Percentiles rank a stretch among this genome's conserved stretches.
These are phyloP conservation scores for Geoglossum cookeanum DNA, from an alignment of 2,329 filamentous ascomycete genomes.

Conservation along the genomic window DNA sequence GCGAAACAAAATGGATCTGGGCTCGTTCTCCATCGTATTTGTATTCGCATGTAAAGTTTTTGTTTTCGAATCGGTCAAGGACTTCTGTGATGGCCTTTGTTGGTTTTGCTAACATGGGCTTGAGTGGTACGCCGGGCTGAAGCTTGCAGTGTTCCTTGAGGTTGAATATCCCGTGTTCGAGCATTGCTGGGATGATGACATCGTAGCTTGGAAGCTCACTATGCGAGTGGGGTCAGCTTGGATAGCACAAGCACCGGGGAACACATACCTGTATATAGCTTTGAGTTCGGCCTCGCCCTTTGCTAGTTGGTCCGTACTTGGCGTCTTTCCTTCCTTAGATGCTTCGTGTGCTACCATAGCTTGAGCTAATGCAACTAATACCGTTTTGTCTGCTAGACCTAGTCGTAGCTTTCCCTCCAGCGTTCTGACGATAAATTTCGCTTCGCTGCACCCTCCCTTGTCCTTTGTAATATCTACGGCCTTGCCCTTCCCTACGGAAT, in stretches of 20 bases:
- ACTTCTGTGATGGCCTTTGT: constrained; percentile 98
- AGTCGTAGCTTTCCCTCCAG: constrained; percentile 86
- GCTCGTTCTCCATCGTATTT: constrained; percentile 97
- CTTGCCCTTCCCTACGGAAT: constrained; percentile 46
- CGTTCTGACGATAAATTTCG: constrained; percentile 84
- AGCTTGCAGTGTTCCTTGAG: constrained; percentile 75
- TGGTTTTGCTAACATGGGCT: constrained; percentile 96
- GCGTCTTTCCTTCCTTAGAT: constrained; percentile 46
- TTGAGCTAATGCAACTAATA: constrained; percentile 76
- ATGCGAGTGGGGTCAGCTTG: not conserved
- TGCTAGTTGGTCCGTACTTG: constrained; percentile 57
- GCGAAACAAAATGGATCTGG: constrained; percentile 94
- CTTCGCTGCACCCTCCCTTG: constrained; percentile 85
- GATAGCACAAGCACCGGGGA: not conserved
- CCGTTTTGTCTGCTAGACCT: constrained; percentile 79
- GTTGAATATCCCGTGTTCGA: constrained; percentile 69
- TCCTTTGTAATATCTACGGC: constrained; percentile 69
- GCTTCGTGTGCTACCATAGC: constrained; percentile 73
- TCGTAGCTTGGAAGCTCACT: constrained; percentile 93
- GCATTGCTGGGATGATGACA: constrained; percentile 76
- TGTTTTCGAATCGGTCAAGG: constrained; percentile 84
- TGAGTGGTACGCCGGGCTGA: constrained; percentile 80
- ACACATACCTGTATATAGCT: constrained; percentile 62
- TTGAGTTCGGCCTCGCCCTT: constrained; percentile 76
- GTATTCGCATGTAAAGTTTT: constrained; percentile 95